Evolutionary conservation across 441 rosid genomes (phyloP).

Genomic region (Pelargonium citronellum): DNA sequence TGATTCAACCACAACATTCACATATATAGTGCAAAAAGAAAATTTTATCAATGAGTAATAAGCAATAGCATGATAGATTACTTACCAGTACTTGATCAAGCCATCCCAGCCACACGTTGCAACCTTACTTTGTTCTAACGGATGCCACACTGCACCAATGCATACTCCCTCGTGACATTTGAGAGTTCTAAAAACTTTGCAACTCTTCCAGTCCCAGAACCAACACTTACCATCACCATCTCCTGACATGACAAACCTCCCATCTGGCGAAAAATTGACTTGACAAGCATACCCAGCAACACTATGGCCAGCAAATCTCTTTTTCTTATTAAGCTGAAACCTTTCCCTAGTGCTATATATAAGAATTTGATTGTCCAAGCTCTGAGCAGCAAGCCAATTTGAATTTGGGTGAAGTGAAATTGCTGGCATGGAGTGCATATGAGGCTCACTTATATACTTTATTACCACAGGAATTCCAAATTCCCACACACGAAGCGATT

Average conservation of each 20-base stretch:
- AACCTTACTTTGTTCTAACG: slow-evolving; percentile 93
- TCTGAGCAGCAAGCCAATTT: slow-evolving; percentile 97
- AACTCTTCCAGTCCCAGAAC: slow-evolving; percentile 99
- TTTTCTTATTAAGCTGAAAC: slow-evolving; percentile 95
- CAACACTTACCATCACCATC: slow-evolving; percentile 98
- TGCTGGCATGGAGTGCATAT: slow-evolving; percentile 98
- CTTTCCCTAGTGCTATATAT: slow-evolving; percentile 87
- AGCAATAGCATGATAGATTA: slow-evolving; percentile 16
- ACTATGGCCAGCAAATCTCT: slow-evolving; percentile 92
- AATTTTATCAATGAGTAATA: too few species aligned
- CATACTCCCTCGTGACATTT: slow-evolving; percentile 89
- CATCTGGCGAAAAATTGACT: slow-evolving; percentile 98
- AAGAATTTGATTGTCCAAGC: slow-evolving; percentile 94
- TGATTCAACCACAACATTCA: too few species aligned
- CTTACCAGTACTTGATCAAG: slow-evolving; percentile 95
- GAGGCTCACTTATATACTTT: slow-evolving; percentile 97
- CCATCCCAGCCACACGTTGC: slow-evolving; percentile 99
- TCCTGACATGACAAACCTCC: slow-evolving; percentile 97
- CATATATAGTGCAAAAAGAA: too few species aligned
- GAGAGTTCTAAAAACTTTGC: slow-evolving; percentile 84
- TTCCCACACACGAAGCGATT: slow-evolving; percentile 95
- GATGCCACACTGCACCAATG: slow-evolving; percentile 96
- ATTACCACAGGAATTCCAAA: slow-evolving; percentile 96
- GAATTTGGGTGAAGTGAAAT: slow-evolving; percentile 85
- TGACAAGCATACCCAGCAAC: slow-evolving; percentile 96